Base-by-base conservation (phyloP, 2,329 filamentous ascomycete genomes). In the Aspergillus spinulosporus region DNA sequence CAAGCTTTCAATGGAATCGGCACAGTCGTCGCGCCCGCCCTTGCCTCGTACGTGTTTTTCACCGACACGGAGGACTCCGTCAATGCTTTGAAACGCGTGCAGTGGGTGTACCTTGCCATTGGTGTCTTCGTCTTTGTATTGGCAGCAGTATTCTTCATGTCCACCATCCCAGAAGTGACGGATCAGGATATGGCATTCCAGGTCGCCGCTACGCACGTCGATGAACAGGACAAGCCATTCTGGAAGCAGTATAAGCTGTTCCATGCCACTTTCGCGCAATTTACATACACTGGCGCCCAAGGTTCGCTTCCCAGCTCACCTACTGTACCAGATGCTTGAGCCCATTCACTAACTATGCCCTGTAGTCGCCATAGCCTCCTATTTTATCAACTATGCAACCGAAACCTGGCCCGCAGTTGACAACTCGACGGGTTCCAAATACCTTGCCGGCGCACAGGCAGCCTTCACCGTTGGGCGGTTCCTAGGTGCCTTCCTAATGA, bases 81-180 rank as follows among this genome's bases (percentile, higher is more conserved):
- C 7, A 71, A 74, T 31, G 82, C 82, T 1, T 79, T 94, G 2
- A 78, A 80, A 61, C 85, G 86, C 54, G 88, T 92, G 1, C 88
- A 92, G 72, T 92, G 86, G 84, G 86, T 89, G 0, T 94, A 94
- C 64, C 81, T 94, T n/a, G 88, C 86, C 54, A 88, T 93, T 59
- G 90, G 86, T 3, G 77, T 82, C 66, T 91, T 91, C 60, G 88
- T 91, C 34, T 84, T 85, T 61, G 65, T 84, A 2, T 79, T 92
- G 2, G 88, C 85, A 0, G 70, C 78, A 4, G 75, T 87, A 12
- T 89, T 90, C 70, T 87, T 84, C 73, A 69, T 89, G 40, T 83
- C 84, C 6, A 80, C 80, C 9, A 87, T 90, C 54, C 88, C 88
- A 4, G 88, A 91, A 70, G 85, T 91, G 64, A 90, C 87, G 9